A percentile compares a stretch with the other conserved stretches of the same genome.
phyloP scores from a whole-genome alignment of 495 filamentous ascomycete species.

The Aspergillus cavernicola region DNA sequence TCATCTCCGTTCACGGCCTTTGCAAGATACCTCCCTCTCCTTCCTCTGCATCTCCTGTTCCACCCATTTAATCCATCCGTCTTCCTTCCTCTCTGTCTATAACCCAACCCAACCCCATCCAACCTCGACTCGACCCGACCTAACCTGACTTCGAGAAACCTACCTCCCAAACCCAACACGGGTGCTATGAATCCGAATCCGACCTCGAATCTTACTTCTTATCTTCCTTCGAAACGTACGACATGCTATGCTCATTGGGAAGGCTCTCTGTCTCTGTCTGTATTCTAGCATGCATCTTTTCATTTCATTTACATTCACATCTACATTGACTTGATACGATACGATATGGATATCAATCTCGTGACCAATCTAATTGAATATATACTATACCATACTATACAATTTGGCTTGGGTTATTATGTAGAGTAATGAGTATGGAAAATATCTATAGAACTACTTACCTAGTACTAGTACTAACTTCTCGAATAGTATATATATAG shows the following conservation, averaged over 20 bases:
- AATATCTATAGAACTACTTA: not conserved
- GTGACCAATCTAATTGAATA: too few species aligned
- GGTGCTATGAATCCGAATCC: too few species aligned
- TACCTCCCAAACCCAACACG: too few species aligned
- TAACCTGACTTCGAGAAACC: too few species aligned
- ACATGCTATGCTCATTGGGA: conserved; percentile 2
- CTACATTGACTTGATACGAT: not conserved
- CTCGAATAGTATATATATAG: too few species aligned
- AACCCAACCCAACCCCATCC: not conserved
- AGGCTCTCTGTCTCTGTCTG: conserved; percentile 4
- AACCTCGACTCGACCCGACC: not conserved
- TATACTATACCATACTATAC: too few species aligned
- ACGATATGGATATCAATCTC: too few species aligned
- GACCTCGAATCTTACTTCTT: too few species aligned
- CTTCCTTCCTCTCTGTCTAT: not conserved
- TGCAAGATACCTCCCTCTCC: conserved; percentile 6
- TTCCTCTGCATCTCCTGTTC: not conserved
- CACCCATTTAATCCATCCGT: not conserved
- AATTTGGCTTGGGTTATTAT: not conserved
- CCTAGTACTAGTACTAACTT: too few species aligned
- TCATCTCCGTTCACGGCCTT: not conserved
- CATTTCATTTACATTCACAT: too few species aligned
- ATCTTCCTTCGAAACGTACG: not conserved
- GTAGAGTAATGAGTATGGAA: not conserved
- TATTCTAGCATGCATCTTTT: conserved; percentile 9